A percentile compares a stretch with the other conserved stretches of the same genome.
Evolutionary conservation across 495 filamentous ascomycete species (phyloP).

Genomic region (Penicillium odoratum): DNA sequence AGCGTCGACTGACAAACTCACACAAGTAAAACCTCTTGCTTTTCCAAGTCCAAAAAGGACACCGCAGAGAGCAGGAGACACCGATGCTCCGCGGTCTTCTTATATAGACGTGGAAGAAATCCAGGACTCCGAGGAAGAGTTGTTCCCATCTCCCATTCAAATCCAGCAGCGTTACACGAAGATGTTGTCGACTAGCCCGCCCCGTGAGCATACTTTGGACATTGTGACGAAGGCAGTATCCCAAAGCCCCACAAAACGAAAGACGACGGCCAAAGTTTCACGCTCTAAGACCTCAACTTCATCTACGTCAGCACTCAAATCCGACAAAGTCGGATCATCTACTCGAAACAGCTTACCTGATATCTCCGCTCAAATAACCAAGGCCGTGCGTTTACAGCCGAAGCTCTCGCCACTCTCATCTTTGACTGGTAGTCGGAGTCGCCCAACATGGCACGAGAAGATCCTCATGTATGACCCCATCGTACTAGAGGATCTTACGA

Average conservation of each 20-base stretch:
- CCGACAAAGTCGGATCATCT: constrained; percentile 5
- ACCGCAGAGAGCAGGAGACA: background rate
- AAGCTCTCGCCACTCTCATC: constrained; percentile 30
- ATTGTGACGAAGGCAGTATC: constrained; percentile 13
- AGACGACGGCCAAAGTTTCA: constrained; percentile 10
- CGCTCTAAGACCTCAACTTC: constrained; percentile 4
- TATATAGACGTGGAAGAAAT: constrained; percentile 57
- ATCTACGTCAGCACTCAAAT: background rate
- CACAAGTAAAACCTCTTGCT: background rate
- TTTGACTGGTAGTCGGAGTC: constrained; percentile 12
- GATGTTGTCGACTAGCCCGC: constrained; percentile 5
- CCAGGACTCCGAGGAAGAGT: constrained; percentile 61
- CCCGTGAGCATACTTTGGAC: constrained; percentile 13
- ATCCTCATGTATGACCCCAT: constrained; percentile 95
- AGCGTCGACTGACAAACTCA: background rate
- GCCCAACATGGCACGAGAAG: constrained; percentile 78
- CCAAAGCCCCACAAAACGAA: constrained; percentile 15
- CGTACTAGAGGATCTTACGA: constrained; percentile 79
- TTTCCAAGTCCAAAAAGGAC: background rate
- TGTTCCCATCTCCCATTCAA: constrained; percentile 35
- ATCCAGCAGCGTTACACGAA: constrained; percentile 26
- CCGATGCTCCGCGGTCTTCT: constrained; percentile 12
- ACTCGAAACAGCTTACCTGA: constrained; percentile 25
- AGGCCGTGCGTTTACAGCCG: constrained; percentile 59
- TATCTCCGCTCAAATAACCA: constrained; percentile 63